phyloP scores from a whole-genome alignment of 306 rosid species.

The Quercus robur region DNA sequence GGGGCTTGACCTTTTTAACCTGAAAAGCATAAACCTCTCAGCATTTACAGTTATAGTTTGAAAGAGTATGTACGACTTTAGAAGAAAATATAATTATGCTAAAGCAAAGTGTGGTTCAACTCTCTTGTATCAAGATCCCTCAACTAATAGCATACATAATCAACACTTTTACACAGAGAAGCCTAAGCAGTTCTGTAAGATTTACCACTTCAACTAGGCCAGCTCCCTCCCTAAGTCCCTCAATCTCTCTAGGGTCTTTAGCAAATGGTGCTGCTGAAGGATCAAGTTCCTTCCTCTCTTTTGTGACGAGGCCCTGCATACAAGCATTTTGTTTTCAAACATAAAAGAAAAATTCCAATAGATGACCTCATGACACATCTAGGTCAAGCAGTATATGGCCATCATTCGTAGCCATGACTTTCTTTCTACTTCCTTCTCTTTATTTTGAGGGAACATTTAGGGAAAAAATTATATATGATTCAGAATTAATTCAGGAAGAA shows the following conservation, averaged over 20 bases:
- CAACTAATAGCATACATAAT: not conserved
- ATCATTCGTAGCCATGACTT: not conserved
- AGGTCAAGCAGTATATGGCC: not conserved
- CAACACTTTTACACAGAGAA: not conserved
- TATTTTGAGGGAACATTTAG: not conserved
- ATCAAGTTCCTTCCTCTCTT: constrained; percentile 72
- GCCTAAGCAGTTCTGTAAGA: constrained; percentile 20
- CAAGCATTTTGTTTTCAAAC: constrained; percentile 16
- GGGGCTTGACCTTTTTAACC: constrained; percentile 91
- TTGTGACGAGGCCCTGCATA: constrained; percentile 91
- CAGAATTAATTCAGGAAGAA: not conserved
- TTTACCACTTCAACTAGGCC: constrained; percentile 91
- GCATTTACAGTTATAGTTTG: constrained; percentile 12
- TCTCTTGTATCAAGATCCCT: constrained; percentile 3
- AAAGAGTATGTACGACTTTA: constrained; percentile 9
- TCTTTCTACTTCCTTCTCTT: not conserved
- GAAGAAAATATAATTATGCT: constrained; percentile 6
- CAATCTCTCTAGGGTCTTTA: constrained; percentile 59
- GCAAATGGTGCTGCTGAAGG: constrained; percentile 94
- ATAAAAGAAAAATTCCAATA: not conserved
- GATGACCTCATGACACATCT: constrained; percentile 3
- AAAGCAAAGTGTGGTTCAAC: constrained; percentile 8
- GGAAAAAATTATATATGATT: not conserved
- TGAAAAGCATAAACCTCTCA: constrained; percentile 31
- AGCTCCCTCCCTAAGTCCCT: constrained; percentile 90